Conservation (phyloP, 2,329 filamentous ascomycete species). For the Aspergillus pseudoviridinutans region DNA sequence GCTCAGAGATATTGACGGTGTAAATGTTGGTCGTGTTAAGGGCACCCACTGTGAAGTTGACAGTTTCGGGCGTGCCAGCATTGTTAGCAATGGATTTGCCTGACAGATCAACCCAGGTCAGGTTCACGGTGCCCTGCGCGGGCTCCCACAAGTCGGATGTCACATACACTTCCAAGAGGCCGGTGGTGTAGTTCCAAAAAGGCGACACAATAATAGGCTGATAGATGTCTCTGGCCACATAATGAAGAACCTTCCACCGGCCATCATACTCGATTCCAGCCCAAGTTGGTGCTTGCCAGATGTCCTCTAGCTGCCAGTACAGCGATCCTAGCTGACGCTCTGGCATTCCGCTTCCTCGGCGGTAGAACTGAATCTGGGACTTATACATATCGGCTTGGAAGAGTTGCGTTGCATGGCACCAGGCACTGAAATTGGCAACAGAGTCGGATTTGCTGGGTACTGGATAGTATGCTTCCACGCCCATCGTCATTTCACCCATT, state of each 20-base stretch:
- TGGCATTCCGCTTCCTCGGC: constrained; percentile 54
- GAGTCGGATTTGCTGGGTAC: constrained; percentile 50
- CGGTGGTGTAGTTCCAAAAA: constrained; percentile 50
- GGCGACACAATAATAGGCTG: constrained; percentile 57
- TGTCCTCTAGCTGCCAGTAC: constrained; percentile 65
- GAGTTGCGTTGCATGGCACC: constrained; percentile 60
- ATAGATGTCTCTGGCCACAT: constrained; percentile 56
- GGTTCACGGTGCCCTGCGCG: constrained; percentile 43
- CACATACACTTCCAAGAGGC: constrained; percentile 51
- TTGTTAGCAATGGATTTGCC: constrained; percentile 41
- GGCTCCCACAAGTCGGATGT: constrained; percentile 56
- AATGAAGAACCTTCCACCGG: constrained; percentile 60
- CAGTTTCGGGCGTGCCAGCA: constrained; percentile 29
- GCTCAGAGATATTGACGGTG: constrained; percentile 33
- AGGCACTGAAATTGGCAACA: constrained; percentile 57
- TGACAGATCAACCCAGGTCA: constrained; percentile 51
- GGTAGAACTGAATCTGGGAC: constrained; percentile 59
- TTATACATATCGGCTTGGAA: constrained; percentile 63
- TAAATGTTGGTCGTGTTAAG: constrained; percentile 52
- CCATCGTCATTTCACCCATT: constrained; percentile 56
- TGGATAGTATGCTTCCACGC: constrained; percentile 55
- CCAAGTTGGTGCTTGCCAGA: constrained; percentile 63
- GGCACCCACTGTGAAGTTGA: constrained; percentile 45
- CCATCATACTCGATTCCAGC: constrained; percentile 61
- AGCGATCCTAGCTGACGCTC: constrained; percentile 57